These are phyloP conservation scores for Cutaneotrichosporon dermatis DNA, from an alignment of 1,284 basidiomycete genomes.

Conservation along the genomic window DNA sequence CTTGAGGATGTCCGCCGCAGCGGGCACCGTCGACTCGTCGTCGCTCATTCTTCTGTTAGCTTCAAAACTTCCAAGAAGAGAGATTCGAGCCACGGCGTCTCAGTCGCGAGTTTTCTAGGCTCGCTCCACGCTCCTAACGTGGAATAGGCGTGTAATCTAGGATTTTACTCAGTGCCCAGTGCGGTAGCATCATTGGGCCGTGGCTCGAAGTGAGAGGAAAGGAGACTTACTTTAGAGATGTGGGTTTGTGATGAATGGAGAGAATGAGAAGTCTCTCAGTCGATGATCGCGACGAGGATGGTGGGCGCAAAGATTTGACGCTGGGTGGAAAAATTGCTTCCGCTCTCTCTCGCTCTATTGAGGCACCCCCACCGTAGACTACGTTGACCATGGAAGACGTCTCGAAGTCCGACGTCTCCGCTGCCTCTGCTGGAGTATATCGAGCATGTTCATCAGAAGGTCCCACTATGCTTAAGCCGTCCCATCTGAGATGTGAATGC, in stretches of 20 bases:
- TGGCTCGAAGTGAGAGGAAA: background rate
- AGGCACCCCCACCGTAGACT: no score
- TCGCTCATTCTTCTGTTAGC: conserved; percentile 21
- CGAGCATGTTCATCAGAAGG: no score
- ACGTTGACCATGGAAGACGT: no score
- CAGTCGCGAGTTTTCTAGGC: conserved; percentile 54
- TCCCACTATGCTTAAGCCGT: no score
- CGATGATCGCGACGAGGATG: no score
- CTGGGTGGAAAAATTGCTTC: no score
- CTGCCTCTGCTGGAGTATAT: no score
- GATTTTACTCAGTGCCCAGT: conserved; percentile 48
- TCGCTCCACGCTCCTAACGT: conserved; percentile 49
- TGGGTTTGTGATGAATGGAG: background rate
- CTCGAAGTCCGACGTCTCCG: no score
- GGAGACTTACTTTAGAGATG: background rate
- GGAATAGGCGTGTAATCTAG: conserved; percentile 44
- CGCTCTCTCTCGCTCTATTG: no score
- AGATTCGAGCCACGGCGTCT: conserved; percentile 19
- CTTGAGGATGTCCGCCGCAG: conserved; percentile 32
- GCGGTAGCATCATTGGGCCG: conserved; percentile 42
- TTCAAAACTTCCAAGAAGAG: background rate
- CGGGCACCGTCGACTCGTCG: conserved; percentile 18
- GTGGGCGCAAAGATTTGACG: no score
- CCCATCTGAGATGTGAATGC: no score
- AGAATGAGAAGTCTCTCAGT: background rate